Conservation (phyloP, 2,329 filamentous ascomycete genomes). For the Blastomyces percursus region DNA sequence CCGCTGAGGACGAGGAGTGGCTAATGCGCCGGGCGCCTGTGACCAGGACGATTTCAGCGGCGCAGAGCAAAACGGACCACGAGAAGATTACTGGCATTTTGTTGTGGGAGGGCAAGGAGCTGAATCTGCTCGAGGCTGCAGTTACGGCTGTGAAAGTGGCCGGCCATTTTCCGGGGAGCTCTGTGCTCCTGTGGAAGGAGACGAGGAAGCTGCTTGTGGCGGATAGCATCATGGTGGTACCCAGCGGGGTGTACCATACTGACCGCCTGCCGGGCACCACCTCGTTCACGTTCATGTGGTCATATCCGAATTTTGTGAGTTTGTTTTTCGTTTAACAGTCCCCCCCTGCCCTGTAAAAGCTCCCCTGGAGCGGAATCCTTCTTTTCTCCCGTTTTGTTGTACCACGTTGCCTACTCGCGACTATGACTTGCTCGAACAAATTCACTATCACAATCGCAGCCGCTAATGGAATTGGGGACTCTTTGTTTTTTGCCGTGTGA, state of each 20-base stretch:
- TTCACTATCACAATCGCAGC: neutral
- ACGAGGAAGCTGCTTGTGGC: constrained; percentile 59
- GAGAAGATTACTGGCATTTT: constrained; percentile 19
- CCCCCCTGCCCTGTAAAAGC: constrained; percentile 10
- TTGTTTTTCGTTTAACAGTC: constrained; percentile 10
- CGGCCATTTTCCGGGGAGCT: constrained; percentile 68
- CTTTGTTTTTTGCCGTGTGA: neutral
- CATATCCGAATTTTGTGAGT: constrained; percentile 50
- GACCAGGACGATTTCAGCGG: constrained; percentile 23
- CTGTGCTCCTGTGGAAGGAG: constrained; percentile 52
- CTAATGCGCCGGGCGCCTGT: constrained; percentile 37
- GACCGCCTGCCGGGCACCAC: constrained; percentile 35
- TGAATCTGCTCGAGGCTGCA: constrained; percentile 25
- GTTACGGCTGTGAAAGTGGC: constrained; percentile 49
- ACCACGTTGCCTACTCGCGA: neutral
- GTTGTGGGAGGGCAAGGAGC: constrained; percentile 23
- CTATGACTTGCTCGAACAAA: neutral
- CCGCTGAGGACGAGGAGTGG: constrained; percentile 57
- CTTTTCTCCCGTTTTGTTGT: neutral
- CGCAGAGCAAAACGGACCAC: constrained; percentile 7
- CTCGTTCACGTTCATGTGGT: constrained; percentile 63
- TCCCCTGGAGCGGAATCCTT: neutral
- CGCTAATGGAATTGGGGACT: neutral
- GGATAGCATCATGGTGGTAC: constrained; percentile 64
- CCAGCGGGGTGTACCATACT: constrained; percentile 29